Conservation (phyloP, 192 early-diverging fungal genomes). For the Coemansia sp. region DNA sequence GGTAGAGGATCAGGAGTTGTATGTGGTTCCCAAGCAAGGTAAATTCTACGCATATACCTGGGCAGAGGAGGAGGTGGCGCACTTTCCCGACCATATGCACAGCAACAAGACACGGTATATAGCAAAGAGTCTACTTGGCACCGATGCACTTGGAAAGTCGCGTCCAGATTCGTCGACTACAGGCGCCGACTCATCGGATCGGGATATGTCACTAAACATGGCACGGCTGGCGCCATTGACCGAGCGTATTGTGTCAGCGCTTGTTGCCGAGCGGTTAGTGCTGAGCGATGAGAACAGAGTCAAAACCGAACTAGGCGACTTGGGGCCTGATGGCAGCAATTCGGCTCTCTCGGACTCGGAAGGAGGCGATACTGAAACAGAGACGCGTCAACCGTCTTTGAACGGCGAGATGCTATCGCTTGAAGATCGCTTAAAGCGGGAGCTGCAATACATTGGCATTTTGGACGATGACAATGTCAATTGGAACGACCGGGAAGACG, state of each 20-base stretch:
- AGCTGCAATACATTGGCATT: conserved; percentile 81
- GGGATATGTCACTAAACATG: conserved; percentile 60
- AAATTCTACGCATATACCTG: conserved; percentile 67
- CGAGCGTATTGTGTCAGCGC: conserved; percentile 69
- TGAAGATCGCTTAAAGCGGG: conserved; percentile 80
- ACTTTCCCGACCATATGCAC: conserved; percentile 54
- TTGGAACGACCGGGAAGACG: conserved; percentile 71
- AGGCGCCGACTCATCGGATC: conserved; percentile 42
- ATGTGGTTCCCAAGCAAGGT: conserved; percentile 80
- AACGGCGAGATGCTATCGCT: conserved; percentile 61
- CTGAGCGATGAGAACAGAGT: conserved; percentile 9
- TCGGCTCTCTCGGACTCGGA: conserved; percentile 19
- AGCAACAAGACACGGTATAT: conserved; percentile 36
- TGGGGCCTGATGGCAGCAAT: neutral
- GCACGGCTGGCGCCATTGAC: conserved; percentile 70
- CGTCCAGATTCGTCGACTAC: neutral
- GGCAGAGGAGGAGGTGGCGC: conserved; percentile 66
- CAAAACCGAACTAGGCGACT: neutral
- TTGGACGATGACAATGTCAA: conserved; percentile 75
- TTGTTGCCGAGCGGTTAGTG: conserved; percentile 68
- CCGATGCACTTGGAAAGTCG: conserved; percentile 11
- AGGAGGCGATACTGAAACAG: conserved; percentile 10
- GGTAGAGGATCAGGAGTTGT: conserved; percentile 66
- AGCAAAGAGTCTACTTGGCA: conserved; percentile 19
- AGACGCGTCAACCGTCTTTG: conserved; percentile 16